Percentiles rank a stretch among this genome's conserved stretches.
Conservation (phyloP, 306 rosid genomes). For the Cotoneaster glaucophyllus region DNA sequence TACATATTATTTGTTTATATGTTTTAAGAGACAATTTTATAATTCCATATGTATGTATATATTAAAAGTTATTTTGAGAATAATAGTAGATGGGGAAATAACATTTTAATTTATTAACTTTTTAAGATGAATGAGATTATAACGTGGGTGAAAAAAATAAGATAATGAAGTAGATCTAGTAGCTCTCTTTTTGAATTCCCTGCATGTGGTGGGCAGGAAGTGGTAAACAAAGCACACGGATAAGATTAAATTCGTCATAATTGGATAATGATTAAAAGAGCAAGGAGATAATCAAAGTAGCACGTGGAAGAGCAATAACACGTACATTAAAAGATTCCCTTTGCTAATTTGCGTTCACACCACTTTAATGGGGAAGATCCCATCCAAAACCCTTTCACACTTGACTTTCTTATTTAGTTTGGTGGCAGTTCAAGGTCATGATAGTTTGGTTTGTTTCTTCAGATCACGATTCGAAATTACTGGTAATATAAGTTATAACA, state of each 20-base stretch:
- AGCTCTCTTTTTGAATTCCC: background rate
- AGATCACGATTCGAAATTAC: too few species aligned
- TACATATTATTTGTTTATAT: too few species aligned
- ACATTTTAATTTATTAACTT: too few species aligned
- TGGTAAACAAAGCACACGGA: background rate
- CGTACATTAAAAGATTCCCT: constrained; percentile 28
- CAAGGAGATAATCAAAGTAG: background rate
- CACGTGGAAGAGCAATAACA: constrained; percentile 22
- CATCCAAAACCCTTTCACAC: constrained; percentile 32
- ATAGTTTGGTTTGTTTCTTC: too few species aligned
- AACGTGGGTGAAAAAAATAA: too few species aligned
- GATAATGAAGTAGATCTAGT: too few species aligned
- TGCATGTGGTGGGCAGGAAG: background rate
- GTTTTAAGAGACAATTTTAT: too few species aligned
- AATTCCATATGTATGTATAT: too few species aligned
- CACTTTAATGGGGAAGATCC: constrained; percentile 14
- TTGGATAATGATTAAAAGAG: constrained; percentile 11
- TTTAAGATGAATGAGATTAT: too few species aligned
- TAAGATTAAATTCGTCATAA: constrained; percentile 2
- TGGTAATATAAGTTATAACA: too few species aligned
- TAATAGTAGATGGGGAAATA: too few species aligned
- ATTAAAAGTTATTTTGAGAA: too few species aligned
- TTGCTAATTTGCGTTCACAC: constrained; percentile 51
- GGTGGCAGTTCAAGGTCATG: background rate
- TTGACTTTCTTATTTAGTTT: background rate